phyloP scores from a whole-genome alignment of 208 protist genomes.

The Leptomonas pyrrhocoris region DNA sequence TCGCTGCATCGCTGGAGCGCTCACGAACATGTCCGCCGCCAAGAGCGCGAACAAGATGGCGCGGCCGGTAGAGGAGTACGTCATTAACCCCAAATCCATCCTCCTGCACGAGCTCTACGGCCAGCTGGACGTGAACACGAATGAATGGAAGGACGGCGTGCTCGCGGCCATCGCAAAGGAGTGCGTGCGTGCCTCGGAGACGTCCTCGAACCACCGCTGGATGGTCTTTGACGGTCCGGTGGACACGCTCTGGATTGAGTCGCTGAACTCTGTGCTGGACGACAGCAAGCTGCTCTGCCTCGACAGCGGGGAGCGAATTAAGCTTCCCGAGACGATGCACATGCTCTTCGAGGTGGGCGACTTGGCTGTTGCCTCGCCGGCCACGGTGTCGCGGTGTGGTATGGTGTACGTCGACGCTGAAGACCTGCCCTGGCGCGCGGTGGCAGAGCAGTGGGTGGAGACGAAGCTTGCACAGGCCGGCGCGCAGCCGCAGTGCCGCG shows the following conservation, averaged over 20 bases:
- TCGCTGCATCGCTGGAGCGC: conserved; percentile 77
- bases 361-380: conserved; percentile 97
- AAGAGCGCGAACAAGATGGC: conserved; percentile 77
- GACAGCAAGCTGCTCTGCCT: conserved; percentile 98
- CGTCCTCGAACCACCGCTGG: conserved; percentile 92
- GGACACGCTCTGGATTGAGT: conserved; percentile 99
- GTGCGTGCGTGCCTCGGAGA: conserved; percentile 83
- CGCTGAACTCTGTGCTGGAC: conserved; percentile 98
- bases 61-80: conserved; percentile 87
- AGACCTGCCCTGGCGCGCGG: conserved; percentile 94
- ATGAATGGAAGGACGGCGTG: conserved; percentile 95
- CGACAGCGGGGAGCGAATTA: conserved; percentile 97
- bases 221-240: conserved; percentile 99
- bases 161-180: conserved; percentile 91
- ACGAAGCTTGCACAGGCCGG: conserved; percentile 68
- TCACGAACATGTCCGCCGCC: conserved; percentile 66
- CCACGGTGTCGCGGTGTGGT: conserved; percentile 98
- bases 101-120: conserved; percentile 98
- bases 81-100: conserved; percentile 98
- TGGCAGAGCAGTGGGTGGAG: conserved; percentile 90
- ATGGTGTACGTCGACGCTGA: conserved; percentile 97
- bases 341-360: conserved; percentile 98
- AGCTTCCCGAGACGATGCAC: conserved; percentile 95
- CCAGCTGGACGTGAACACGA: conserved; percentile 92
- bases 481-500: conserved; percentile 64